A percentile compares a stretch with the other conserved stretches of the same genome.
Evolutionary conservation across 1,284 basidiomycete species (phyloP).

Genomic region (Trametes hirsuta): DNA sequence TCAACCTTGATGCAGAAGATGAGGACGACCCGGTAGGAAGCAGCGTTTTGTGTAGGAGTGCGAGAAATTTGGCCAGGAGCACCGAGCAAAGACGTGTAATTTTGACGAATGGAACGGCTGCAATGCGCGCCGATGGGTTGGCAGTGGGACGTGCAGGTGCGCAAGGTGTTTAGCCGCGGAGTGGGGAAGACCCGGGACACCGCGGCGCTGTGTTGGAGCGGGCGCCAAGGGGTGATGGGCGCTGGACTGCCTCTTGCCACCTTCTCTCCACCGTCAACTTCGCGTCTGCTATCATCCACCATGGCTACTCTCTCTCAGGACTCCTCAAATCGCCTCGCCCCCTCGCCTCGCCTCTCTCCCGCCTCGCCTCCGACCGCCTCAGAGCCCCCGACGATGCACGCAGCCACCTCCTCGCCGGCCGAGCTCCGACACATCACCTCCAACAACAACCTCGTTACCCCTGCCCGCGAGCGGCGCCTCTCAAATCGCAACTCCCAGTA

Average conservation of each 20-base stretch:
- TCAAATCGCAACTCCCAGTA: conserved; percentile 48
- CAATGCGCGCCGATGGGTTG: too few species aligned
- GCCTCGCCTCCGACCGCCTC: conserved; percentile 10
- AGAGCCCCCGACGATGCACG: conserved; percentile 14
- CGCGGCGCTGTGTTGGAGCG: too few species aligned
- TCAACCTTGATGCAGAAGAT: too few species aligned
- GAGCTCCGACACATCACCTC: conserved; percentile 51
- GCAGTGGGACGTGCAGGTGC: too few species aligned
- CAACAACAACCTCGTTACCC: conserved; percentile 42
- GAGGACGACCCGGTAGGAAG: too few species aligned
- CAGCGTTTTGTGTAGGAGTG: too few species aligned
- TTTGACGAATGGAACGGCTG: too few species aligned
- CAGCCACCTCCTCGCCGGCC: conserved; percentile 33
- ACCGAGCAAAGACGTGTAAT: too few species aligned
- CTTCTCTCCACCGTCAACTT: conserved; percentile 25
- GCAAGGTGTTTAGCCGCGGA: too few species aligned
- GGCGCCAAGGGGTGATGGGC: neutral
- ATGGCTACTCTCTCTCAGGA: conserved; percentile 24
- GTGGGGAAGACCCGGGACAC: too few species aligned
- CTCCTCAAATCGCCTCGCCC: conserved; percentile 11
- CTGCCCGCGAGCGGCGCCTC: conserved; percentile 43
- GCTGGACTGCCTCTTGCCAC: conserved; percentile 4
- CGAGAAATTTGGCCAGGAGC: too few species aligned
- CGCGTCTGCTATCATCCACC: conserved; percentile 19
- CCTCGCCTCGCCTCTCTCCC: conserved; percentile 12